phyloP scores from a whole-genome alignment of 306 rosid genomes.

The Quercus rubra region DNA sequence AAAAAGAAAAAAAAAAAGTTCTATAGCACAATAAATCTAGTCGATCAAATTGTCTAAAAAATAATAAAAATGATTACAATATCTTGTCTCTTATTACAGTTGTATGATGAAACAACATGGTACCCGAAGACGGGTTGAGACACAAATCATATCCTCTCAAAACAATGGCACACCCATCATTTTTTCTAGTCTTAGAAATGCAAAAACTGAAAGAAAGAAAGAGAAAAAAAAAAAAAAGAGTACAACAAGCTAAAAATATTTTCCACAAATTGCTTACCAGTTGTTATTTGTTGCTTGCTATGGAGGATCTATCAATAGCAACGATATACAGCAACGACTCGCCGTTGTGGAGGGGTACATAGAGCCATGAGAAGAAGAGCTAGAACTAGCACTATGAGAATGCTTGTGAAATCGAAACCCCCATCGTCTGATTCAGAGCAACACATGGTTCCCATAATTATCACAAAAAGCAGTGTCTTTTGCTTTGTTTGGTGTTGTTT shows the following conservation, averaged over 20 bases:
- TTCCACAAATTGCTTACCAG: not conserved
- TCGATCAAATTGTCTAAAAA: not conserved
- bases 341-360: conserved; percentile 13
- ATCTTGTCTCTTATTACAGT: not conserved
- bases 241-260: not conserved
- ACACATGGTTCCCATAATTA: conserved; percentile 15
- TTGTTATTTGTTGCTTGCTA: not conserved
- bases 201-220: too few species aligned
- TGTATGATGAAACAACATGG: not conserved
- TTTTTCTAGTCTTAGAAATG: too few species aligned
- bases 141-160: not conserved
- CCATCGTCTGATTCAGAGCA: conserved; percentile 19
- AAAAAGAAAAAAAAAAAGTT: not conserved
- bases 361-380: conserved; percentile 19
- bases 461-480: not conserved
- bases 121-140: too few species aligned
- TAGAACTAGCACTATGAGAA: conserved; percentile 25
- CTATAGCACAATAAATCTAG: not conserved
- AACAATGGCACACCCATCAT: not conserved
- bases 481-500: not conserved
- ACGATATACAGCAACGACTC: conserved; percentile 1
- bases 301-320: not conserved
- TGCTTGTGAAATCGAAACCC: not conserved
- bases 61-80: not conserved
- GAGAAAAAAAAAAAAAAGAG: too few species aligned